These are phyloP conservation scores for Solanum clarkiae DNA, from an alignment of 257 asterid species.

Conservation along the genomic window DNA sequence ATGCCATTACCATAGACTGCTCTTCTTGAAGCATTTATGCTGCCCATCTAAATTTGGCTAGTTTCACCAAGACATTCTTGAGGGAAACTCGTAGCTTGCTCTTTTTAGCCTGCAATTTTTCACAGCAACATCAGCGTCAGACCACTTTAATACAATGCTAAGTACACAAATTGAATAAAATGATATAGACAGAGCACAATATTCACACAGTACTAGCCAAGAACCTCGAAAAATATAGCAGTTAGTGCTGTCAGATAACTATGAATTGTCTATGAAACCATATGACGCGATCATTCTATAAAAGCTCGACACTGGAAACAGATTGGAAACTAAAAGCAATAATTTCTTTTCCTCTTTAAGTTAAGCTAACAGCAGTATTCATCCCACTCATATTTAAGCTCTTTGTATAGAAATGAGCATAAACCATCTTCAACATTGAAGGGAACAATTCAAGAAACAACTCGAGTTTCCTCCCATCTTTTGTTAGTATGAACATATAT, in stretches of 20 bases:
- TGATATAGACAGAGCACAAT: not conserved
- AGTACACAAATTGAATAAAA: not conserved
- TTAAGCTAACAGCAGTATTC: not conserved
- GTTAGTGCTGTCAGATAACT: not conserved
- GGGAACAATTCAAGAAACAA: not conserved
- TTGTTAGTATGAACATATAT: not conserved
- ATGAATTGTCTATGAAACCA: not conserved
- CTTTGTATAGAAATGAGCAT: too few species aligned
- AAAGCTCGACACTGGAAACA: not conserved
- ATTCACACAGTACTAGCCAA: not conserved
- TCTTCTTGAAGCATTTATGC: not conserved
- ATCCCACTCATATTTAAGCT: not conserved
- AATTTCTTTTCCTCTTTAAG: not conserved
- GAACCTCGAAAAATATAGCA: not conserved
- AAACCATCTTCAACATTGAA: too few species aligned
- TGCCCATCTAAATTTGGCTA: conserved; percentile 31
- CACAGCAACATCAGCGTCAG: not conserved
- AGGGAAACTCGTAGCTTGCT: conserved; percentile 42
- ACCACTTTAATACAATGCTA: not conserved
- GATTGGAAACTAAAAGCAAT: not conserved
- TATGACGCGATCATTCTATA: not conserved
- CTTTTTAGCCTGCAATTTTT: conserved; percentile 33
- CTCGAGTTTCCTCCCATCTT: not conserved
- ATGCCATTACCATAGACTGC: not conserved
- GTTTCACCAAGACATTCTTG: conserved; percentile 34